Base-by-base conservation (phyloP, 163 green algal species). In the Scenedesmus sp. region DNA sequence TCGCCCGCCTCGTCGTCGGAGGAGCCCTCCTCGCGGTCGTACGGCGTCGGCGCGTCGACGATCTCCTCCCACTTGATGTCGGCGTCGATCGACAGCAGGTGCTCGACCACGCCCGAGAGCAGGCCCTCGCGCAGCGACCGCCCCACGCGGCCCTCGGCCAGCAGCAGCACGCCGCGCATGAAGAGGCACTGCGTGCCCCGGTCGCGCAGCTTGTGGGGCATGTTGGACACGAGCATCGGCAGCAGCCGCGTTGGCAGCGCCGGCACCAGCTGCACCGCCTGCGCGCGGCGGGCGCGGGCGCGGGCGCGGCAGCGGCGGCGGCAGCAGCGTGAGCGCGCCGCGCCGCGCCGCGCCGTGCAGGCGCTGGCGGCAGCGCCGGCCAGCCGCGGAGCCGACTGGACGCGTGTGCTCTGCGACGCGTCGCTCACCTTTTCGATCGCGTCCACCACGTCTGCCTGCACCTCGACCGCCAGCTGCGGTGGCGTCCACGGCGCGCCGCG, bases 21-120 rank as follows among this genome's bases (percentile, higher is more conserved):
- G 44, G 82, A 63, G 24, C 85, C 87, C 42, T 87, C 87, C 82
- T 92, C 87, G 62, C 93, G 87, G 44, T 93, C 90, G 33, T 91
- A 81, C n/a, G 80, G 85, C 67, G 83, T 89, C 4, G 71, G 74
- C 60, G 78, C 81, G 54, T 92, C 88, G 15, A 92, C 87, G 77
- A 97, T 97, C 85, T 97, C 92, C 86, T 96, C 89, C 89, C 94
- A 98, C 63, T 82, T 76, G 72, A 98, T 97, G 77, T 98, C 94
- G 28, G 95, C 92, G 69, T 98, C 94, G 28, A 97, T 77, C 15
- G 78, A 77, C 17, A 97, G 83, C 65, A 97, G 64, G 72, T 95
- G 88, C 44, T 94, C 85, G 48, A 96, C 82, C 45, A 91, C 84
- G 0, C 75, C 87, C 7, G 71, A 70, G 65, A 96, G 87, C 80